A percentile compares a stretch with the other conserved stretches of the same genome.
Conservation (phyloP, 306 rosid genomes). For the Dryas octopetala region DNA sequence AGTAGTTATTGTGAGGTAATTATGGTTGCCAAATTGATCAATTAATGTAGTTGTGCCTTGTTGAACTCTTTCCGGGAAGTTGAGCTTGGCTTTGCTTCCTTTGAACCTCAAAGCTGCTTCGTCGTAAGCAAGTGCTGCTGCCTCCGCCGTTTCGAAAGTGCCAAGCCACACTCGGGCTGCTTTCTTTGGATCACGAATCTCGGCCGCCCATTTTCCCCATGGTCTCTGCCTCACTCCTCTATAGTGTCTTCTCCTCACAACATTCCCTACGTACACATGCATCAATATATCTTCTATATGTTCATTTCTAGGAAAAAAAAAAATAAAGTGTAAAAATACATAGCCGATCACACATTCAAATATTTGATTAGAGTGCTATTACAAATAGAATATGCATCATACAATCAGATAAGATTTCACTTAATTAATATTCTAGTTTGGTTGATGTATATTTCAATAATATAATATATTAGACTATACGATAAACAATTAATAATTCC, state of each 20-base stretch:
- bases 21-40: too few species aligned
- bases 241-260: constrained; percentile 53
- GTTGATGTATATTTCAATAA: too few species aligned
- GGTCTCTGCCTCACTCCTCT: constrained; percentile 88
- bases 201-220: constrained; percentile 84
- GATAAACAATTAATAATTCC: not conserved
- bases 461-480: too few species aligned
- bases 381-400: too few species aligned
- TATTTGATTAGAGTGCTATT: too few species aligned
- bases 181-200: constrained; percentile 75
- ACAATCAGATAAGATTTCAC: too few species aligned
- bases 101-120: constrained; percentile 79
- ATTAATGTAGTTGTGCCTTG: constrained; percentile 5
- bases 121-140: constrained; percentile 74
- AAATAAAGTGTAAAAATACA: too few species aligned
- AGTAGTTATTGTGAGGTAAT: constrained; percentile 1
- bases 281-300: too few species aligned
- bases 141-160: constrained; percentile 74
- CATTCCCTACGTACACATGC: constrained; percentile 30
- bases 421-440: too few species aligned
- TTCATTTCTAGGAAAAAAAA: too few species aligned
- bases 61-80: constrained; percentile 75
- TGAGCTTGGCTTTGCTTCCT: constrained; percentile 86
- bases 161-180: constrained; percentile 87
- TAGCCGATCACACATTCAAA: too few species aligned